A percentile compares a stretch with the other conserved stretches of the same genome.
Conservation (phyloP, 2,329 filamentous ascomycete species). For the Nannizziopsis arthrosporioides region DNA sequence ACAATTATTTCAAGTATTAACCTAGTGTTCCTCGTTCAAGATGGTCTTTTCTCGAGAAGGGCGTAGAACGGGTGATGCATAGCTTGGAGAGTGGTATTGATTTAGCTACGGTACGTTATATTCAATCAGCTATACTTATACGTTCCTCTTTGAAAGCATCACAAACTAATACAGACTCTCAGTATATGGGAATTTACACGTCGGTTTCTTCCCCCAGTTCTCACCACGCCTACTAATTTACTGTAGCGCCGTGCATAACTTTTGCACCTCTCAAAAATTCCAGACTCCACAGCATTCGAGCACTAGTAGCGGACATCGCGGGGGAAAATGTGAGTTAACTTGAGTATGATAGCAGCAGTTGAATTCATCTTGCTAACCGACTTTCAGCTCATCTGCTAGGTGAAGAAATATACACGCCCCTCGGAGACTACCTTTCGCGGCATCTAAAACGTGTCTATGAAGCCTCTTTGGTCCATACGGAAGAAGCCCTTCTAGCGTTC, state of each 20-base stretch:
- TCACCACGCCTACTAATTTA: background rate
- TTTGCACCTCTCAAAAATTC: slow-evolving; percentile 94
- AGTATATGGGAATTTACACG: slow-evolving; percentile 98
- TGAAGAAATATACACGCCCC: slow-evolving; percentile 86
- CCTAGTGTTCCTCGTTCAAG: slow-evolving; percentile 34
- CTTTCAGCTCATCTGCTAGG: slow-evolving; percentile 73
- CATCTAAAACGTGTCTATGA: slow-evolving; percentile 63
- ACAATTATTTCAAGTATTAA: background rate
- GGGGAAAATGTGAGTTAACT: slow-evolving; percentile 43
- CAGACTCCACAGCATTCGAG: slow-evolving; percentile 40
- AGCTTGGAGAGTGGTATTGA: slow-evolving; percentile 86
- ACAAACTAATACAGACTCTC: slow-evolving; percentile 13
- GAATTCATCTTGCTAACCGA: slow-evolving; percentile 10
- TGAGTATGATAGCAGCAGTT: slow-evolving; percentile 16
- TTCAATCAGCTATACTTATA: background rate
- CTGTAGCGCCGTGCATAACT: slow-evolving; percentile 81
- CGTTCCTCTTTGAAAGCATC: slow-evolving; percentile 11
- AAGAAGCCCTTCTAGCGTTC: slow-evolving; percentile 80
- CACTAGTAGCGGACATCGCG: slow-evolving; percentile 42
- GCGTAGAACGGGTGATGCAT: slow-evolving; percentile 86
- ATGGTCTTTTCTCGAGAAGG: slow-evolving; percentile 80
- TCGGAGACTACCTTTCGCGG: slow-evolving; percentile 69
- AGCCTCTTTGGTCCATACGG: slow-evolving; percentile 65
- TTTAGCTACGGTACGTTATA: slow-evolving; percentile 60
- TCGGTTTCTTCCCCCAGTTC: slow-evolving; percentile 30